Percentiles rank a stretch among this genome's conserved stretches.
phyloP scores from a whole-genome alignment of 208 protist species.

The Wallacemonas sp. region DNA sequence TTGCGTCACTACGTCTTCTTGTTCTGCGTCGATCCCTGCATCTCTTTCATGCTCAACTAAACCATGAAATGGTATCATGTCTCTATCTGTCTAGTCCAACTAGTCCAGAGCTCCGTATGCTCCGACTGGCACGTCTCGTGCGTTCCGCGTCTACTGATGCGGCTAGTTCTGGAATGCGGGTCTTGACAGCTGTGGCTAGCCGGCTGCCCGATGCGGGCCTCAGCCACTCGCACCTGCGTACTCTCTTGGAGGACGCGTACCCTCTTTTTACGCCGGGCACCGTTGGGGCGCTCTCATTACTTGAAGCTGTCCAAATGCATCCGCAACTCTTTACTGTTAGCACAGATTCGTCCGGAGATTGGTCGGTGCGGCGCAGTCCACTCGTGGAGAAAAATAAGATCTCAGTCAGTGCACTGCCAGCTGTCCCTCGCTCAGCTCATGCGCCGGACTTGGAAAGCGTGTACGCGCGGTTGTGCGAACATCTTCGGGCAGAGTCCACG shows the following conservation, averaged over 20 bases:
- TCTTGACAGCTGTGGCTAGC: conserved; percentile 25
- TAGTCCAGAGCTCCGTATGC: neutral
- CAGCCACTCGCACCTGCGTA: conserved; percentile 55
- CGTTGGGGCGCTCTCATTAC: conserved; percentile 45
- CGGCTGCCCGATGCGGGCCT: conserved; percentile 42
- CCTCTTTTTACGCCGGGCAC: conserved; percentile 44
- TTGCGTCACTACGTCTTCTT: too few relatives aligned
- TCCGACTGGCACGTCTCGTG: neutral
- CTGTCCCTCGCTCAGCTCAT: too few relatives aligned
- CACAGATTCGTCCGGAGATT: conserved; percentile 17
- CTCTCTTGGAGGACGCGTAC: conserved; percentile 57
- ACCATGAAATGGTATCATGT: too few relatives aligned
- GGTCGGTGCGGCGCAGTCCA: conserved; percentile 22
- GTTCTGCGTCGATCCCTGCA: too few relatives aligned
- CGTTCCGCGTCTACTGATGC: neutral
- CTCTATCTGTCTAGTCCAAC: too few relatives aligned
- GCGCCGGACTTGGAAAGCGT: neutral
- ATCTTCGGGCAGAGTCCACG: neutral
- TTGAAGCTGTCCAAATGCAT: conserved; percentile 48
- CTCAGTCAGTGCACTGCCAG: too few relatives aligned
- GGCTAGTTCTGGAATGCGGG: neutral
- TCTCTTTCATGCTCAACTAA: too few relatives aligned
- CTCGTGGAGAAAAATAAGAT: neutral
- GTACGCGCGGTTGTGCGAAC: neutral
- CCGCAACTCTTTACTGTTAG: conserved; percentile 50